Evolutionary conservation across 768 basidiomycete species (phyloP).

Genomic region (Lentinula detonsa): DNA sequence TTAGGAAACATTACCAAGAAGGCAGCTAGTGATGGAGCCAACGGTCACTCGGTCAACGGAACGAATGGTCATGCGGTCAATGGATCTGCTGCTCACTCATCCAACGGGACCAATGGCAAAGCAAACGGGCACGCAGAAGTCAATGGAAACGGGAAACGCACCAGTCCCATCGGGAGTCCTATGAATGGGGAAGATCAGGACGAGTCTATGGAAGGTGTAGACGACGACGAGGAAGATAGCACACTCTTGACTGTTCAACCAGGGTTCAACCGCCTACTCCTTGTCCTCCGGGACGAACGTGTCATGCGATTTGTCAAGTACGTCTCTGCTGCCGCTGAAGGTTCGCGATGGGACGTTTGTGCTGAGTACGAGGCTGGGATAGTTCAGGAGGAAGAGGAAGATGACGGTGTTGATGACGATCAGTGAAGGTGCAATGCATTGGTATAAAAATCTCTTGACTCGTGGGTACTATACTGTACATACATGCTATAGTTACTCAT

Average conservation of each 20-base stretch:
- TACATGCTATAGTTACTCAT: background rate
- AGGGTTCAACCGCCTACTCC: constrained; percentile 81
- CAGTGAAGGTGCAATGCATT: background rate
- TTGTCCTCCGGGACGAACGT: constrained; percentile 88
- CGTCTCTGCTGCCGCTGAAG: constrained; percentile 81
- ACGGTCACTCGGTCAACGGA: background rate
- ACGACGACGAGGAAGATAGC: constrained; percentile 64
- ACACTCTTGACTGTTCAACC: constrained; percentile 85
- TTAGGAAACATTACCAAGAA: constrained; percentile 11
- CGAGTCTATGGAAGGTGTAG: constrained; percentile 24
- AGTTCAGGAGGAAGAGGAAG: constrained; percentile 57
- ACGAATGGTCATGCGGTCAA: background rate
- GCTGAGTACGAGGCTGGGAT: constrained; percentile 90
- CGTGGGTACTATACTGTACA: background rate
- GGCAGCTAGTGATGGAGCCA: constrained; percentile 2
- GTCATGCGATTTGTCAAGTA: constrained; percentile 97
- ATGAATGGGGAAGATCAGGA: constrained; percentile 11
- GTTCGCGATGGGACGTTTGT: constrained; percentile 90
- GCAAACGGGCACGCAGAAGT: background rate
- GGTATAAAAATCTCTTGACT: background rate
- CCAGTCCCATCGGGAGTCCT: constrained; percentile 8
- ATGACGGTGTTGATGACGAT: constrained; percentile 19
- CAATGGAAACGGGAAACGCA: constrained; percentile 3
- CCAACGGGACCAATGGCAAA: constrained; percentile 13
- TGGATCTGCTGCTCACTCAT: background rate